These are phyloP conservation scores for Monosporascus sp. DNA, from an alignment of 2,329 filamentous ascomycete species.

Conservation along the genomic window DNA sequence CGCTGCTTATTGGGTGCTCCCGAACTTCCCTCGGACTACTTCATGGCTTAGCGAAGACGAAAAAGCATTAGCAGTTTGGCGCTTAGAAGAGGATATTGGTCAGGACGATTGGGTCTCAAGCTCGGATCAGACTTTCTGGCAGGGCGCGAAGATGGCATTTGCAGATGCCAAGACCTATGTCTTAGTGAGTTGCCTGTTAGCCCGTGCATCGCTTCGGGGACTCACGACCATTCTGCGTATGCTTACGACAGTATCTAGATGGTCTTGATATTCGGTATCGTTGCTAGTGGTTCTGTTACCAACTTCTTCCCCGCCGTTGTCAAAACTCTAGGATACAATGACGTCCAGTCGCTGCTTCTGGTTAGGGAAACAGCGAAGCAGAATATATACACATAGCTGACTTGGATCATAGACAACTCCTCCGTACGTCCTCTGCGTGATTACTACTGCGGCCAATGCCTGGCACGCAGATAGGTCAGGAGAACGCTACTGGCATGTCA, in stretches of 20 bases:
- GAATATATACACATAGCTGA: too few species aligned
- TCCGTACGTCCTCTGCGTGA: conserved; percentile 53
- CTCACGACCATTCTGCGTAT: background rate
- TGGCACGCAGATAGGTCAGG: conserved; percentile 67
- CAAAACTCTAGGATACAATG: conserved; percentile 57
- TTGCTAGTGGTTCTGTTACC: conserved; percentile 52
- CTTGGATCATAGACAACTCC: background rate
- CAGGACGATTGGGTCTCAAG: conserved; percentile 57
- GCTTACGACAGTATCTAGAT: conserved; percentile 30
- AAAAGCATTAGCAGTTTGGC: conserved; percentile 51
- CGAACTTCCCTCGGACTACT: conserved; percentile 61
- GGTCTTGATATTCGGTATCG: conserved; percentile 53
- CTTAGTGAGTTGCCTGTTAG: conserved; percentile 35
- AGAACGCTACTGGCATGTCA: conserved; percentile 66
- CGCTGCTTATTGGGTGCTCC: conserved; percentile 53
- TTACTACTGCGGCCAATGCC: conserved; percentile 59
- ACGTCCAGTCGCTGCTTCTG: conserved; percentile 55
- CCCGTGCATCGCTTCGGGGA: too few species aligned
- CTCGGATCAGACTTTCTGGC: conserved; percentile 49
- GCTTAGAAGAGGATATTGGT: conserved; percentile 59
- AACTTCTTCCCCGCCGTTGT: conserved; percentile 71
- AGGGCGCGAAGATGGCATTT: conserved; percentile 51
- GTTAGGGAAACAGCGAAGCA: too few species aligned
- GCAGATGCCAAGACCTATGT: conserved; percentile 56
- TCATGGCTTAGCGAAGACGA: conserved; percentile 53